Conservation (phyloP, 805 yeast species). For the Kuraishia piskuri region DNA sequence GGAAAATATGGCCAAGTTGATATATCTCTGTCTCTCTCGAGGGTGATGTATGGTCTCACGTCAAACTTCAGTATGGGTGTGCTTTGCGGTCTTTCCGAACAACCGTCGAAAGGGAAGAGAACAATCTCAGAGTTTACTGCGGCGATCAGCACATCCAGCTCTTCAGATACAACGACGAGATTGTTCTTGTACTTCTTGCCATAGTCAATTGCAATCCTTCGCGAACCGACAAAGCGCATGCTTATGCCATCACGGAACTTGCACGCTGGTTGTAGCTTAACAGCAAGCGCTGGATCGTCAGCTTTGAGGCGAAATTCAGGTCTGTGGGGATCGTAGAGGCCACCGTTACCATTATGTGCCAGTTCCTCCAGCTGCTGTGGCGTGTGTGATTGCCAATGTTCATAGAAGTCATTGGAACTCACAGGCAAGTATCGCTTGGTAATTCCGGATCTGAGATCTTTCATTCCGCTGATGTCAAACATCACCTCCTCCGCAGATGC, state of each 20-base stretch:
- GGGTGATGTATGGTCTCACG: neutral
- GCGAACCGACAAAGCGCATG: neutral
- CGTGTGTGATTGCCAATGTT: conserved; percentile 24
- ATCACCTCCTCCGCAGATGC: neutral
- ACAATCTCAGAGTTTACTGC: neutral
- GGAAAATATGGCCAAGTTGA: conserved; percentile 44
- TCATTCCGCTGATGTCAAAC: neutral
- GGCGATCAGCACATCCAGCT: neutral
- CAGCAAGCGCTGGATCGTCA: conserved; percentile 13
- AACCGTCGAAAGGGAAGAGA: neutral
- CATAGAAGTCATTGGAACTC: conserved; percentile 22
- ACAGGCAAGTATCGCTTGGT: conserved; percentile 13
- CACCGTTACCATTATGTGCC: conserved; percentile 9
- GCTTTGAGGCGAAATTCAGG: conserved; percentile 2
- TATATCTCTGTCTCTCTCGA: neutral
- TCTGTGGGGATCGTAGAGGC: neutral
- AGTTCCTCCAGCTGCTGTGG: conserved; percentile 8
- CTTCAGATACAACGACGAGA: neutral
- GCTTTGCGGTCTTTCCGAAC: neutral
- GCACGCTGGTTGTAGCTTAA: conserved; percentile 24
- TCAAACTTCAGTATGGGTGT: neutral
- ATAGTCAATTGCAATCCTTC: neutral
- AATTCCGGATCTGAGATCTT: neutral
- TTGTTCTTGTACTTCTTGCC: conserved; percentile 3
- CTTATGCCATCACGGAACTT: conserved; percentile 25